Evolutionary conservation across 768 basidiomycete genomes (phyloP).

Genomic region (Lactarius akahatsu): DNA sequence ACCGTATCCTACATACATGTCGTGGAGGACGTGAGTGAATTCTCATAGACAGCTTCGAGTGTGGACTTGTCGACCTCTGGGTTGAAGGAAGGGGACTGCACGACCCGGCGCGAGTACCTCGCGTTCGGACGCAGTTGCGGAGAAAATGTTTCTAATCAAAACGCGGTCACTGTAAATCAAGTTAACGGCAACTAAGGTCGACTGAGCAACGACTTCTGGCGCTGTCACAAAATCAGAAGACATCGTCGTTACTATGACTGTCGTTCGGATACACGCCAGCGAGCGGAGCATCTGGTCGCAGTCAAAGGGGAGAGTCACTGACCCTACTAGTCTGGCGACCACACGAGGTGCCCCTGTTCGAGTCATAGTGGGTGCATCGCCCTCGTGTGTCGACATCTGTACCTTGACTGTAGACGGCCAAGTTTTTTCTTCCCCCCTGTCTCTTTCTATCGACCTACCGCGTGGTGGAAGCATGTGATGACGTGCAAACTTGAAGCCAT

Average conservation of each 20-base stretch:
- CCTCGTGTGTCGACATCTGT: not conserved
- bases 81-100: not conserved
- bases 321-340: too few species aligned
- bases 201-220: not conserved
- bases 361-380: not conserved
- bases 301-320: too few species aligned
- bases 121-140: not conserved
- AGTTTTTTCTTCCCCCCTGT: not conserved
- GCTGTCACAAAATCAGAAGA: not conserved
- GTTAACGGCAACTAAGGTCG: not conserved
- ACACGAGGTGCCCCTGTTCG: too few species aligned
- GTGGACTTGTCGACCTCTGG: not conserved
- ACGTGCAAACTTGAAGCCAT: not conserved
- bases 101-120: not conserved
- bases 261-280: not conserved
- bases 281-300: not conserved
- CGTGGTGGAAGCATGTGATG: not conserved
- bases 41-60: not conserved
- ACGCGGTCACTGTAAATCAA: not conserved
- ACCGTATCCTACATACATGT: too few species aligned
- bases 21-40: not conserved
- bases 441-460: not conserved
- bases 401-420: not conserved
- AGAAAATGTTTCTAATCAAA: not conserved
- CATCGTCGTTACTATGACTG: not conserved